These are phyloP conservation scores for Colletotrichum tropicicola DNA, from an alignment of 2,329 filamentous ascomycete species.

Conservation along the genomic window DNA sequence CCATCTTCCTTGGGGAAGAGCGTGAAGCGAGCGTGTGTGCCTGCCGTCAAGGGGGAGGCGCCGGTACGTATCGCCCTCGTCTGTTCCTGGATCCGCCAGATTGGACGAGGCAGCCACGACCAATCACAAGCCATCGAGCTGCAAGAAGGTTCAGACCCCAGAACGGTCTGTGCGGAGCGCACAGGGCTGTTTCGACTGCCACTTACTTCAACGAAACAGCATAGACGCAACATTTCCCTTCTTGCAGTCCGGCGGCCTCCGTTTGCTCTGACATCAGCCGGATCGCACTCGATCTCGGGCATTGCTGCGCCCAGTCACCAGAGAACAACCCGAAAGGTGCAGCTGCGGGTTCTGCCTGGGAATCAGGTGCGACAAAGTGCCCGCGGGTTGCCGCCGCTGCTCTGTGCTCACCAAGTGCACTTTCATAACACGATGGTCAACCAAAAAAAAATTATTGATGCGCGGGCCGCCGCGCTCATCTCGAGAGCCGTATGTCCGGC, in stretches of 20 bases:
- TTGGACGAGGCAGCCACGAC: neutral
- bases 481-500: no score
- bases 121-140: neutral
- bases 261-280: constrained; percentile 8
- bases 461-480: no score
- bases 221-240: no score
- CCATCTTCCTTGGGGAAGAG: neutral
- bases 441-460: no score
- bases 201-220: no score
- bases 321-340: constrained; percentile 21
- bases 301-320: neutral
- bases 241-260: no score
- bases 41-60: neutral
- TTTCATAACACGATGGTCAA: no score
- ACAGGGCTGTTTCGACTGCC: constrained; percentile 27
- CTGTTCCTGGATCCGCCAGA: constrained; percentile 20
- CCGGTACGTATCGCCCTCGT: neutral
- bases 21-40: neutral
- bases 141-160: constrained; percentile 16
- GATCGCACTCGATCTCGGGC: constrained; percentile 2
- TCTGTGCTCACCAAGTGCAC: no score
- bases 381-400: neutral
- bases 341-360: neutral
- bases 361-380: neutral
- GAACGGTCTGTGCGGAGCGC: constrained; percentile 10